Base-by-base conservation (phyloP, 805 yeast species). In the Candida ovalis region DNA sequence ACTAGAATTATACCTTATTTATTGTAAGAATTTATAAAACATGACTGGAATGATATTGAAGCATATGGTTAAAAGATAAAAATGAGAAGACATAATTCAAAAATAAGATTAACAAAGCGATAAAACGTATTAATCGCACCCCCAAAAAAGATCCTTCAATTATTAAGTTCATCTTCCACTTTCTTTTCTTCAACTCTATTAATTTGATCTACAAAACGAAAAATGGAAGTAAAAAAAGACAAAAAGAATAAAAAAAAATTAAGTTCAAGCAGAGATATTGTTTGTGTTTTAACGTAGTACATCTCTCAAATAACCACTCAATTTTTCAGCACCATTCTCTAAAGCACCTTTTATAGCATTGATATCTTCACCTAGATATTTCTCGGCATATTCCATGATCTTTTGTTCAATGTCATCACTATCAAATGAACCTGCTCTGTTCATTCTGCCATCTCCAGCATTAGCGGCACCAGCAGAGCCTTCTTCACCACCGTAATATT, bases 281-380 rank as follows among this genome's bases (percentile, higher is more conserved):
- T n/a, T n/a, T 6, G 3, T 9, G 3, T 18, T n/a, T 23, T 32
- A 64, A 56, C 84, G 80, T 64, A 92, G 72, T 61, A 88, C 89
- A 63, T 92, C 97, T 60, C 98, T 81, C 72, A 94, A 74, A 63
- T 86, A 82, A 25, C 84, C 86, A 25, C 95, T 88, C 47, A 92
- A 73, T 69, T 88, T 90, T 62, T 84, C 86, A 22, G 97, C 98
- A 50, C 98, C 98, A 56, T 82, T 87, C 68, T 92, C 98, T 54
- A 94, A 77, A 15, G 90, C 97, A 67, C 88, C 96, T 71, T 88
- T 90, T 62, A 94, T 71, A 48, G 84, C 89, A 43, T 86, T 89
- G 63, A 94, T 73, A 68, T 94, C 99, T 61, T 94, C 96, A 43
- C 84, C 82, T 45, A 84, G 75, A 61, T 88, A 82, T 53, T 83